Conservation (phyloP, 345 rosid species). For the Conringia planisiliqua region DNA sequence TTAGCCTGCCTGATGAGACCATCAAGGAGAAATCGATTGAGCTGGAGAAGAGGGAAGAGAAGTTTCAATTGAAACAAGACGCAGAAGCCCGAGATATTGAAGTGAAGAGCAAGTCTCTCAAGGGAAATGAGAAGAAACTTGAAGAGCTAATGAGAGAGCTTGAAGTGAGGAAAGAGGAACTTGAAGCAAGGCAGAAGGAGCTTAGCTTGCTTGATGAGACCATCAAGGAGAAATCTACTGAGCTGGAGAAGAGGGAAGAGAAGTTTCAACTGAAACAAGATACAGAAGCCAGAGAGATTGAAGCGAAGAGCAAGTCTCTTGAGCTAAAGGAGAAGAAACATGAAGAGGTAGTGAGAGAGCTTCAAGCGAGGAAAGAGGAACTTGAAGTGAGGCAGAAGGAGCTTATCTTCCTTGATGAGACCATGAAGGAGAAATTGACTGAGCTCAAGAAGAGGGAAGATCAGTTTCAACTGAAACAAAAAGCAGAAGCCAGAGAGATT, state of each 20-base stretch:
- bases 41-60: not conserved
- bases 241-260: constrained; percentile 11
- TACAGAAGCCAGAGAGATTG: not conserved
- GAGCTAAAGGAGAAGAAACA: not conserved
- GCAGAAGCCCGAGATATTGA: not conserved
- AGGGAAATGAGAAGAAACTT: not conserved
- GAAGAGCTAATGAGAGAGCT: not conserved
- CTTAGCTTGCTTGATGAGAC: not conserved
- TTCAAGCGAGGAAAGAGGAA: not conserved
- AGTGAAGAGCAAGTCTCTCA: not conserved
- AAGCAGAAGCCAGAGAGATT: not conserved
- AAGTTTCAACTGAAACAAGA: not conserved
- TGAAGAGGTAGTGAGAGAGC: not conserved
- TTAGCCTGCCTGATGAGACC: no score
- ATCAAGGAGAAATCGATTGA: not conserved
- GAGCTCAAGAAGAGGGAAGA: constrained; percentile 9
- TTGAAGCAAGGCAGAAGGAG: constrained; percentile 12
- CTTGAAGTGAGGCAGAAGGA: constrained; percentile 8
- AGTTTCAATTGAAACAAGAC: not conserved
- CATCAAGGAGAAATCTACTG: not conserved
- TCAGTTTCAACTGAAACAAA: not conserved
- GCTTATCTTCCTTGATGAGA: not conserved
- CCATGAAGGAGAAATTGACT: not conserved
- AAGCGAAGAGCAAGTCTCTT: not conserved
- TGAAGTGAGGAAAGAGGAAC: constrained; percentile 1